Evolutionary conservation across 805 yeast genomes (phyloP).

Genomic region (Suhomyces kilbournensis): DNA sequence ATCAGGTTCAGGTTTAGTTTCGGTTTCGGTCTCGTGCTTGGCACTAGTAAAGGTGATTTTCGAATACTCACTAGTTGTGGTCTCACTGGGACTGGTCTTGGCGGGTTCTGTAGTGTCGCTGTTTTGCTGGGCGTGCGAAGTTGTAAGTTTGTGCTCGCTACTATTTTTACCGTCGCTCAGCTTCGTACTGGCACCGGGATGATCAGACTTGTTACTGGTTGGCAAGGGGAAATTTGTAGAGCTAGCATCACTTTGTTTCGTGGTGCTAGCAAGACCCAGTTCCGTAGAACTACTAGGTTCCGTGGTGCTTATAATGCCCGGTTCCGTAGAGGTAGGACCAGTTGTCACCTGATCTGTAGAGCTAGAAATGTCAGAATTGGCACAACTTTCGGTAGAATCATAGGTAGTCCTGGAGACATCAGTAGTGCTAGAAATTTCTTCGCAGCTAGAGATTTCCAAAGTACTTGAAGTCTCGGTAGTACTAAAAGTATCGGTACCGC

Average conservation of each 20-base stretch:
- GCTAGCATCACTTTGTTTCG: neutral
- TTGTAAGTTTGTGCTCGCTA: neutral
- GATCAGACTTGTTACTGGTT: neutral
- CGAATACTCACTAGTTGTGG: neutral
- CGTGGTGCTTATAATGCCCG: neutral
- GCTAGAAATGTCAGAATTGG: neutral
- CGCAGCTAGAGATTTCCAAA: no score
- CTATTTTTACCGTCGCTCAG: neutral
- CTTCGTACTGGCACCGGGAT: neutral
- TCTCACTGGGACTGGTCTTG: neutral
- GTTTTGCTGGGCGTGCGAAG: neutral
- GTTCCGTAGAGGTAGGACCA: neutral
- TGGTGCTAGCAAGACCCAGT: neutral
- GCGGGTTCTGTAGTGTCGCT: neutral
- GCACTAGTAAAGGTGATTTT: neutral
- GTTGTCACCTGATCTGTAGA: neutral
- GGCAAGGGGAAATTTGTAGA: neutral
- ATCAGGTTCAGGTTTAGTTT: no score
- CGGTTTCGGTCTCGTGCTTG: neutral
- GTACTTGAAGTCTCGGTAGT: no score
- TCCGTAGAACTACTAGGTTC: neutral
- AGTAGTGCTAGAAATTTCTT: no score
- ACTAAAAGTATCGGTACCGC: no score
- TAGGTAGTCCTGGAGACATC: no score
- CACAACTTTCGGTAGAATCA: neutral